Percentiles rank a stretch among this genome's conserved stretches.
phyloP scores from a whole-genome alignment of 129 eudicot species.

The Dittrichia graveolens region DNA sequence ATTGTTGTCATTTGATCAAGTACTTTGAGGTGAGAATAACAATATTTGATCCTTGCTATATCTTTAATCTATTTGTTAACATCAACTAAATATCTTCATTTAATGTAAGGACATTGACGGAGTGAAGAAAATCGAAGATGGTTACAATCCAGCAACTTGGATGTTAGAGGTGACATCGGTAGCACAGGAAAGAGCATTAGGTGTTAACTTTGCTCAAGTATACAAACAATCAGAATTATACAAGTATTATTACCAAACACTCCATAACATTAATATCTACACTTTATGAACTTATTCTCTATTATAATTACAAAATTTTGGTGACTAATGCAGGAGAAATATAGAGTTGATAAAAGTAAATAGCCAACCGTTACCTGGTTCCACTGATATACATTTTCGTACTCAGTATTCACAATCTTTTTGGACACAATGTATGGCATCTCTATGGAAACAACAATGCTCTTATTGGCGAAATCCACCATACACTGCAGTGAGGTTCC shows the following conservation, averaged over 20 bases:
- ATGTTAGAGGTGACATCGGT: constrained; percentile 72
- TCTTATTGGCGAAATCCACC: constrained; percentile 90
- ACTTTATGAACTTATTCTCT: background rate
- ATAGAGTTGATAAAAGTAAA: constrained; percentile 58
- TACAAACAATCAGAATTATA: constrained; percentile 66
- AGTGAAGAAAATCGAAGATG: constrained; percentile 62
- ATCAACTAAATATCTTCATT: background rate
- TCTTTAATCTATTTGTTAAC: background rate
- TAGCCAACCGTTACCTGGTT: constrained; percentile 58
- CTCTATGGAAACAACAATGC: constrained; percentile 86
- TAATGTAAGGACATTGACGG: constrained; percentile 53
- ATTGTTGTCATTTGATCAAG: constrained; percentile 57
- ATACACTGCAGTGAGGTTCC: constrained; percentile 77
- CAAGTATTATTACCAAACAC: constrained; percentile 36
- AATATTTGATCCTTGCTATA: background rate
- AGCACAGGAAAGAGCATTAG: constrained; percentile 66
- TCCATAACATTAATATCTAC: constrained; percentile 7
- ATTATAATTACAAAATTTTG: background rate
- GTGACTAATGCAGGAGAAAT: constrained; percentile 58
- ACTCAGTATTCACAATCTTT: constrained; percentile 68
- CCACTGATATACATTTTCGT: constrained; percentile 62
- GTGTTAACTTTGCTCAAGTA: constrained; percentile 53
- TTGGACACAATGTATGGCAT: constrained; percentile 68
- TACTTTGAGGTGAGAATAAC: constrained; percentile 70
- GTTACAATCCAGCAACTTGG: constrained; percentile 82